phyloP scores from a whole-genome alignment of 2,329 filamentous ascomycete genomes.

The Blastomyces parvus region DNA sequence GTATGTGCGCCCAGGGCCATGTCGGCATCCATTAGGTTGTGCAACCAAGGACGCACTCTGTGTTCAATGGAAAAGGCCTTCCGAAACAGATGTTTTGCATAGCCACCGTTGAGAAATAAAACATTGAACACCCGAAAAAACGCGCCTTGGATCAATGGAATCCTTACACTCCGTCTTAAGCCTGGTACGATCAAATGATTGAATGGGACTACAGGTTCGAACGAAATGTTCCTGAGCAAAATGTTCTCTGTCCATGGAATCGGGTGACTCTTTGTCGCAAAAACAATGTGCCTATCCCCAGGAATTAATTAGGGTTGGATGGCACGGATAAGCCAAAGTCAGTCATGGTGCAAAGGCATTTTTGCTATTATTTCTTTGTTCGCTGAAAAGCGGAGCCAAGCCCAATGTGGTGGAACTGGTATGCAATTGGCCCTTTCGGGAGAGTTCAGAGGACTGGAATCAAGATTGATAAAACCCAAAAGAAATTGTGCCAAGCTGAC shows the following conservation, averaged over 20 bases:
- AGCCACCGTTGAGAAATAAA: background rate
- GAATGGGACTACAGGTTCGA: background rate
- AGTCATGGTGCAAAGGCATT: background rate
- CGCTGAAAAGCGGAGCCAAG: background rate
- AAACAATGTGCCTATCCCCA: background rate
- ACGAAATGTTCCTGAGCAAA: background rate
- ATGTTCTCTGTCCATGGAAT: background rate
- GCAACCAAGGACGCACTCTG: background rate
- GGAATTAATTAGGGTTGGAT: background rate
- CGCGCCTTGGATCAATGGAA: background rate
- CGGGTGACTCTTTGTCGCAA: background rate
- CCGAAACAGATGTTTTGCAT: background rate
- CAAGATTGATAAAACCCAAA: background rate
- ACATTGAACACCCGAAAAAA: background rate
- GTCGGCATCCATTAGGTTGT: background rate
- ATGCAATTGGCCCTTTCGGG: background rate
- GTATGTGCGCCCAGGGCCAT: background rate
- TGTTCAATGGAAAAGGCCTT: background rate
- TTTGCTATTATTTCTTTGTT: background rate
- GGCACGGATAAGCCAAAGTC: background rate
- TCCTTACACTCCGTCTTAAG: no score
- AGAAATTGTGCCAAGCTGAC: background rate
- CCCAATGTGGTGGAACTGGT: background rate
- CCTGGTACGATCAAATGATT: background rate
- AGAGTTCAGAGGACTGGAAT: background rate